Evolutionary conservation across 2,329 filamentous ascomycete species (phyloP).

Genomic region (Cladosporium sp.): DNA sequence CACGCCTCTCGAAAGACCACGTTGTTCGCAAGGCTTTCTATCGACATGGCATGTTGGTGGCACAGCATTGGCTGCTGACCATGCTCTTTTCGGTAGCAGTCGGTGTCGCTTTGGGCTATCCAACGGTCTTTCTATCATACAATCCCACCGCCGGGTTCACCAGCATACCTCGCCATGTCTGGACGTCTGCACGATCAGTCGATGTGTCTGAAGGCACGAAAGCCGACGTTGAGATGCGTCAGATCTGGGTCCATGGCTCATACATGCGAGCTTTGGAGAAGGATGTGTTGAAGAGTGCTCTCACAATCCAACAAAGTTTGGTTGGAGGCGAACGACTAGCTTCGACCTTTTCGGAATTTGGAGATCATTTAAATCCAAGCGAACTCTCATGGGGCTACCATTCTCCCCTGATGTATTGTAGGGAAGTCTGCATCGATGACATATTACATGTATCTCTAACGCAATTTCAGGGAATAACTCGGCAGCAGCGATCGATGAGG

Average conservation of each 20-base stretch:
- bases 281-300: constrained; percentile 63
- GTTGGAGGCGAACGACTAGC: constrained; percentile 51
- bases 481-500: constrained; percentile 56
- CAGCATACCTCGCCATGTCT: constrained; percentile 75
- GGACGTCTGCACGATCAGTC: constrained; percentile 55
- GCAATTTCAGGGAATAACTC: constrained; percentile 56
- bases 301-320: constrained; percentile 69
- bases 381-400: constrained; percentile 71
- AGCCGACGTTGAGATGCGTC: constrained; percentile 77
- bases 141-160: constrained; percentile 71
- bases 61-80: constrained; percentile 72
- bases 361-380: constrained; percentile 34
- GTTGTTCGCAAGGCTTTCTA: constrained; percentile 65
- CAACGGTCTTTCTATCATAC: constrained; percentile 71
- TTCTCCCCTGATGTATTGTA: constrained; percentile 77
- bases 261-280: constrained; percentile 75
- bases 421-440: background rate
- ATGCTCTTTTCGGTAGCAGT: constrained; percentile 72
- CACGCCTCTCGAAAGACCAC: constrained; percentile 63
- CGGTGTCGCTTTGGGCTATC: constrained; percentile 70
- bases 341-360: constrained; percentile 24
- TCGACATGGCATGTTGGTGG: constrained; percentile 68
- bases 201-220: constrained; percentile 41
- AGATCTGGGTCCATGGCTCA: constrained; percentile 77
- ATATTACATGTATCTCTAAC: background rate